A percentile compares a stretch with the other conserved stretches of the same genome.
Evolutionary conservation across 345 rosid genomes (phyloP).

Genomic region (Syzygium aromaticum): DNA sequence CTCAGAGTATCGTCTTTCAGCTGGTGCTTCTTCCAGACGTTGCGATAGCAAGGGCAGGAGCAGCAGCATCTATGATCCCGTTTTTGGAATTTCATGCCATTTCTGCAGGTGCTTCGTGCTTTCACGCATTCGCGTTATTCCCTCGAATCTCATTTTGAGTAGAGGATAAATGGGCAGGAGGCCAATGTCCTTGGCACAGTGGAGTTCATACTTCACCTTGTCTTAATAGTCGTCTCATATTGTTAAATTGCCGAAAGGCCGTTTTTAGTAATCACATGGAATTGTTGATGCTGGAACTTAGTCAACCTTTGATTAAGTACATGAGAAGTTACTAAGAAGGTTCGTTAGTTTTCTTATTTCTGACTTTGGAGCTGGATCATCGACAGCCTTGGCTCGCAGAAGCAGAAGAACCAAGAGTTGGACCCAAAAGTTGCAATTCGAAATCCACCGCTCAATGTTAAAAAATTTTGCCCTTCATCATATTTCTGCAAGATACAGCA

Average conservation of each 20-base stretch:
- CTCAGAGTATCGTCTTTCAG: slow-evolving; percentile 4
- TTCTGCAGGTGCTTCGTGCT: slow-evolving; percentile 28
- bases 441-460: not conserved
- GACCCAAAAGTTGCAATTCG: not conserved
- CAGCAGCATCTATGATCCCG: slow-evolving; percentile 18
- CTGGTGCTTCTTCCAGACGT: slow-evolving; percentile 27
- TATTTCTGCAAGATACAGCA: not conserved
- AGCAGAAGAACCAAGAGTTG: not conserved
- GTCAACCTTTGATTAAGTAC: not conserved
- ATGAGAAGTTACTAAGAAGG: not conserved
- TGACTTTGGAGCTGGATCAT: not conserved
- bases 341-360: not conserved
- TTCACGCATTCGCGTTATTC: not conserved
- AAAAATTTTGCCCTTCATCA: not conserved
- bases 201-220: not conserved
- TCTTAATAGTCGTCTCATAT: not conserved
- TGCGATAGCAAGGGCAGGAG: slow-evolving; percentile 27
- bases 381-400: not conserved
- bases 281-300: not conserved
- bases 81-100: slow-evolving; percentile 36
- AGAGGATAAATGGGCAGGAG: not conserved
- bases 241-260: not conserved
- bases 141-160: not conserved
- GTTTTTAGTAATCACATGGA: not conserved
- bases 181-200: not conserved